Evolutionary conservation across 441 rosid species (phyloP).

Genomic region (Eruca vesicaria): DNA sequence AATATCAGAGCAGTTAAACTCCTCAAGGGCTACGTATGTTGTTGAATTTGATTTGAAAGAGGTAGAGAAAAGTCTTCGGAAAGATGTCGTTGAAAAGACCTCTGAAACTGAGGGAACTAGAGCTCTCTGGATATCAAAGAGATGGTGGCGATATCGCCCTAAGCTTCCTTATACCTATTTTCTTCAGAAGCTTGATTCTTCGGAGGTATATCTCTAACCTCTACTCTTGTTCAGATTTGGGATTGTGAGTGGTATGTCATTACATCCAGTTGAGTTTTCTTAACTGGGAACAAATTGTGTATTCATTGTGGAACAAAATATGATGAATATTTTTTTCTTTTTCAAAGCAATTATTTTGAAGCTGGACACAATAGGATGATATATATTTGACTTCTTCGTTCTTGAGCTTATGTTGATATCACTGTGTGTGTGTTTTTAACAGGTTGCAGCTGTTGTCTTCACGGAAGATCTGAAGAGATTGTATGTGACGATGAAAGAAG

Average conservation of each 20-base stretch:
- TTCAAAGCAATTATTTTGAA: not conserved
- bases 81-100: constrained; percentile 66
- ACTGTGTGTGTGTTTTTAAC: constrained; percentile 28
- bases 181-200: constrained; percentile 87
- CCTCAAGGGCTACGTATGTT: constrained; percentile 65
- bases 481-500: constrained; percentile 95
- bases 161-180: constrained; percentile 90
- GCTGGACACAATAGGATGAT: not conserved
- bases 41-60: constrained; percentile 98
- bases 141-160: constrained; percentile 99
- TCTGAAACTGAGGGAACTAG: constrained; percentile 65
- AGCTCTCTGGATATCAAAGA: constrained; percentile 94
- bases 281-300: not conserved
- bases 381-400: not conserved
- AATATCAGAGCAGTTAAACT: constrained; percentile 60
- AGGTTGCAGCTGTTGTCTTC: constrained; percentile 97
- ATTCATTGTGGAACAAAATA: not conserved
- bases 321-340: not conserved
- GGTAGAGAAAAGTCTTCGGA: constrained; percentile 92
- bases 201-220: constrained; percentile 60
- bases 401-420: constrained; percentile 6
- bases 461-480: constrained; percentile 90
- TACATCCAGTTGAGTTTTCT: not conserved
- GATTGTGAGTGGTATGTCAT: not conserved
- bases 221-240: not conserved